Base-by-base conservation (phyloP, 495 filamentous ascomycete genomes). In the Oleoguttula mirabilis region DNA sequence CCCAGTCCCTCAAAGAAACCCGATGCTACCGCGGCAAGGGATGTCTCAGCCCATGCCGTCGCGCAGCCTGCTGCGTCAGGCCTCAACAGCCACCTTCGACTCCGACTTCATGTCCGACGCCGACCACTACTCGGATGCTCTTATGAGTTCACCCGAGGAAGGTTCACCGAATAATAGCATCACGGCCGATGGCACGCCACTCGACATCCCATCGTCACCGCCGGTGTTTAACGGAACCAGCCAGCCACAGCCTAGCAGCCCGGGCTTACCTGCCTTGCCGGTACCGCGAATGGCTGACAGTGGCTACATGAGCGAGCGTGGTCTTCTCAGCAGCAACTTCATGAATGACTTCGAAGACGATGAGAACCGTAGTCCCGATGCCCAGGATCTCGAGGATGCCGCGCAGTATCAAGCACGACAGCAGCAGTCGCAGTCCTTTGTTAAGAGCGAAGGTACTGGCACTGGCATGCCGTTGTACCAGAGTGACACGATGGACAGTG, bases 201-300 rank as follows among this genome's bases (percentile, higher is more conserved):
- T 60, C 2, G 77, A 73, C 33, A 79, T 93, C 47, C 75, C 75
- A 2, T 93, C 84, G 1, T 90, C 84, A 3, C 84, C 84, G 21
- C 84, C 84, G 0, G 68, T 86, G 1, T 70, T 83, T 27, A 67
- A 74, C 38, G 60, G 45, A 62, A 66, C 72, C 64, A 38, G 21
- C 23, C 16, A 24, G 59, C 77, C 50, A 19, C 58, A 49, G 44
- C 69, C 77, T 22, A 88, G 84, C 2, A 93, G 84, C 48, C 84
- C 84, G 4, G 67, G 76, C 17, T 65, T 88, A 27, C 82, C 84
- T 7, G 65, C 71, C 7, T 68, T 84, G 63, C 63, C 66, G 42
- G 65, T 70, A 10, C 3, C 38, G 7, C 43, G 49, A 23, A 25
- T 47, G 43, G 27, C 24, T 17, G 84, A 92, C 56, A 87, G 81